Evolutionary conservation across 805 yeast species (phyloP), one percentile per base, ranked within the genome.

Genomic region (Kodamaea hsintzibuensis): DNA sequence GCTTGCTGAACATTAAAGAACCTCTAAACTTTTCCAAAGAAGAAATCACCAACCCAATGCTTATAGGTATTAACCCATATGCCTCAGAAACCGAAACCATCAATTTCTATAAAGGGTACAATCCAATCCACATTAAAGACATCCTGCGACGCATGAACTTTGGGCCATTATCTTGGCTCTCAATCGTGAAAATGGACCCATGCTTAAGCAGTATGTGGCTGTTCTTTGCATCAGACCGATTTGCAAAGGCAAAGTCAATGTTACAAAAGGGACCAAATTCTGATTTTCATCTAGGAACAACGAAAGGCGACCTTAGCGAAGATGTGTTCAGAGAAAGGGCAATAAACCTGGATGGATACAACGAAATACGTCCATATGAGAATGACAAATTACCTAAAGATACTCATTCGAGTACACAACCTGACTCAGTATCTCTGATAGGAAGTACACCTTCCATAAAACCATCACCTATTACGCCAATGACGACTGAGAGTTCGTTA

Each of bases 121-220:
- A 74, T 2, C 78, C 86, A 0, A 69, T 81, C 52, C 65, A 74
- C 50, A 56, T 73, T 14, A 71, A 71, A 25, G 75, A 71, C 48
- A 64, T 73, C 4, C 51, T 62, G 12, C 65, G 82, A 43, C 65
- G 77, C 33, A 72, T 73, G 55, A 76, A 77, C 58, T 78, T 74
- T 63, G 88, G 86, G 0, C 83, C 86, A 0, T 71, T 82, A 37
- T 65, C 84, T 0, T 78, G 83, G 78, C 58, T 78, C 3, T 66
- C 86, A 0, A 53, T 79, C 22, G 64, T 82, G 51, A 73, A 74
- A 52, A 81, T 74, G 57, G 88, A 84, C 64, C 70, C 68, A 2
- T 67, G 42, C 33, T 42, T 52, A 16, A 39, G 30, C 16, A 30
- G 18, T 7, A 47, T 47, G 50, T 47, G 50, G 50, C 44, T 8